phyloP scores from a whole-genome alignment of 306 rosid species.

The Vigna unguiculata region DNA sequence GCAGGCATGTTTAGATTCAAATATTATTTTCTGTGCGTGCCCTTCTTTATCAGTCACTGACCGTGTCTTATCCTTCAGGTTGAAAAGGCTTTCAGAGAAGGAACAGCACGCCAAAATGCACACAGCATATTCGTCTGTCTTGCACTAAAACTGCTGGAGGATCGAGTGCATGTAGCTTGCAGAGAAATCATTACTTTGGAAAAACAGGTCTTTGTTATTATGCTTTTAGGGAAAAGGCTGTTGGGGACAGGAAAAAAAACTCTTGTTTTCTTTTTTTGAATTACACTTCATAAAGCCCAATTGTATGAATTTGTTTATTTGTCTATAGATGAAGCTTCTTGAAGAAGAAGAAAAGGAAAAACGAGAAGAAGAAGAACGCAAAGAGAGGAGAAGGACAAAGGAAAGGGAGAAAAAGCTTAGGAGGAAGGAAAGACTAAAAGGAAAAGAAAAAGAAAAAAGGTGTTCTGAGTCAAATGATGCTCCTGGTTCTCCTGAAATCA shows the following conservation, averaged over 20 bases:
- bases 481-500: slow-evolving; percentile 57
- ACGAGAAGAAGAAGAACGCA: slow-evolving; percentile 98
- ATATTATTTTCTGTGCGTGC: slow-evolving; percentile 18
- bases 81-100: slow-evolving; percentile 99
- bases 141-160: slow-evolving; percentile 94
- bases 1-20: slow-evolving; percentile 68
- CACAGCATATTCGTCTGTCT: slow-evolving; percentile 98
- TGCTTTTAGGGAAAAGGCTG: slow-evolving; percentile 41
- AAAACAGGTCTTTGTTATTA: slow-evolving; percentile 78
- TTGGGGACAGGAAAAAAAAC: slow-evolving; percentile 1
- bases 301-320: slow-evolving; percentile 45
- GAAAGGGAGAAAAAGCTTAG: slow-evolving; percentile 95
- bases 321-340: slow-evolving; percentile 89
- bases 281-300: slow-evolving; percentile 45
- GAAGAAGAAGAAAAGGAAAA: slow-evolving; percentile 99
- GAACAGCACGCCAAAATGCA: slow-evolving; percentile 99
- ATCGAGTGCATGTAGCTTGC: slow-evolving; percentile 95
- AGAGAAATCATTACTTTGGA: slow-evolving; percentile 95
- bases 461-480: slow-evolving; percentile 59
- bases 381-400: slow-evolving; percentile 88
- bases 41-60: slow-evolving; percentile 44
- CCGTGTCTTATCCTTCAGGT: slow-evolving; percentile 65
- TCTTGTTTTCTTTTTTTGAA: slow-evolving; percentile 35
- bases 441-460: slow-evolving; percentile 77
- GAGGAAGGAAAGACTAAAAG: slow-evolving; percentile 94